phyloP scores from a whole-genome alignment of 1,284 basidiomycete species.

The Stygiomarasmius scandens region DNA sequence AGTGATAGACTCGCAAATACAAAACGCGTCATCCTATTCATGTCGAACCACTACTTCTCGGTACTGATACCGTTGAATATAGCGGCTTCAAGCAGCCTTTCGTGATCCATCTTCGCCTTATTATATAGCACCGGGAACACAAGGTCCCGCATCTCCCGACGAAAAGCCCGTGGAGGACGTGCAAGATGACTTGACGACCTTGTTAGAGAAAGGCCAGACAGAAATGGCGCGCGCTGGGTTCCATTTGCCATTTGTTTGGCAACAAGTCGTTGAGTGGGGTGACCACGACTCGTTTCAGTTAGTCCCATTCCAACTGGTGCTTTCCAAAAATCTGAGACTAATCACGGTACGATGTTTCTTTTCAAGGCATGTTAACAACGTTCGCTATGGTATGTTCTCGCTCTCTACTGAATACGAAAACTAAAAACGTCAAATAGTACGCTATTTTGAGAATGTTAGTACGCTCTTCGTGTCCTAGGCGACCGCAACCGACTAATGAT shows the following conservation, averaged over 20 bases:
- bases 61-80: too few species aligned
- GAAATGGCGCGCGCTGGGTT: constrained; percentile 54
- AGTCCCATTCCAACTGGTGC: constrained; percentile 23
- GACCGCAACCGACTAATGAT: neutral
- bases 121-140: constrained; percentile 59
- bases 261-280: constrained; percentile 74
- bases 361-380: constrained; percentile 76
- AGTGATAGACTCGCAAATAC: neutral
- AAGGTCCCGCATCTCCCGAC: constrained; percentile 63
- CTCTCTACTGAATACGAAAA: neutral
- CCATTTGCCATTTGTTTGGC: constrained; percentile 67
- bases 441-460: constrained; percentile 70
- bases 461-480: neutral
- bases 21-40: neutral
- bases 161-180: constrained; percentile 20
- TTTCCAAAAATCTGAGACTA: neutral
- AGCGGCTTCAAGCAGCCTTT: constrained; percentile 62
- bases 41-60: too few species aligned
- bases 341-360: neutral
- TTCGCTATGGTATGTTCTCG: constrained; percentile 57
- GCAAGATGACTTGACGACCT: neutral
- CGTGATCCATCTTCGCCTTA: constrained; percentile 68
- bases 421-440: constrained; percentile 36
- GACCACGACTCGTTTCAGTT: constrained; percentile 77
- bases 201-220: constrained; percentile 40